Conservation (phyloP, 2,329 filamentous ascomycete genomes). For the Botrytis fabae region DNA sequence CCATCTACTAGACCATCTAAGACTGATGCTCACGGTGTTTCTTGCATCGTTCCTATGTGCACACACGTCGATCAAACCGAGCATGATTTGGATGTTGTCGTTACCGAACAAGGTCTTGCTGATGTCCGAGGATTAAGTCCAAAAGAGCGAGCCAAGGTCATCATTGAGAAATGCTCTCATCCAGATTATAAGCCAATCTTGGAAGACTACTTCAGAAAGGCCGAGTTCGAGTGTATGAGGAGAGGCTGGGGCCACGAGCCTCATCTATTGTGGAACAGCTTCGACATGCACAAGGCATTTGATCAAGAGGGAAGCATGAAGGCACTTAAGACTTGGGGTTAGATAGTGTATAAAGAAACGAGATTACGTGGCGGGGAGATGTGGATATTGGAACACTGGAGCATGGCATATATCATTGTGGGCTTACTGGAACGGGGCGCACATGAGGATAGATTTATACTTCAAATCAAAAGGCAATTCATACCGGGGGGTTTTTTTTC, state of each 20-base stretch:
- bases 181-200: constrained; percentile 83
- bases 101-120: constrained; percentile 73
- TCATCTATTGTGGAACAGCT: constrained; percentile 80
- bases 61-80: constrained; percentile 92
- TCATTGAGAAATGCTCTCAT: constrained; percentile 85
- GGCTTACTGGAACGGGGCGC: constrained; percentile 11
- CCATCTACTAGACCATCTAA: constrained; percentile 78
- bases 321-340: constrained; percentile 41
- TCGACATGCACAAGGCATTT: constrained; percentile 86
- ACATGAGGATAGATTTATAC: constrained; percentile 1
- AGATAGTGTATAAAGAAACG: constrained; percentile 7
- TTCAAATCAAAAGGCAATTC: neutral
- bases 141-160: constrained; percentile 76
- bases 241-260: constrained; percentile 92
- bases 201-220: constrained; percentile 78
- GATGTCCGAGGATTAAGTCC: constrained; percentile 82
- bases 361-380: neutral
- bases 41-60: constrained; percentile 90
- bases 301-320: constrained; percentile 81
- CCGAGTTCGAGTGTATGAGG: constrained; percentile 79
- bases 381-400: constrained; percentile 4
- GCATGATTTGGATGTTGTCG: constrained; percentile 87
- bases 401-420: neutral
- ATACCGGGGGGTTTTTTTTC: neutral
- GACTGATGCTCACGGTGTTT: constrained; percentile 77